A percentile compares a stretch with the other conserved stretches of the same genome.
Conservation (phyloP, 2,329 filamentous ascomycete genomes). For the Fusarium annulatum region DNA sequence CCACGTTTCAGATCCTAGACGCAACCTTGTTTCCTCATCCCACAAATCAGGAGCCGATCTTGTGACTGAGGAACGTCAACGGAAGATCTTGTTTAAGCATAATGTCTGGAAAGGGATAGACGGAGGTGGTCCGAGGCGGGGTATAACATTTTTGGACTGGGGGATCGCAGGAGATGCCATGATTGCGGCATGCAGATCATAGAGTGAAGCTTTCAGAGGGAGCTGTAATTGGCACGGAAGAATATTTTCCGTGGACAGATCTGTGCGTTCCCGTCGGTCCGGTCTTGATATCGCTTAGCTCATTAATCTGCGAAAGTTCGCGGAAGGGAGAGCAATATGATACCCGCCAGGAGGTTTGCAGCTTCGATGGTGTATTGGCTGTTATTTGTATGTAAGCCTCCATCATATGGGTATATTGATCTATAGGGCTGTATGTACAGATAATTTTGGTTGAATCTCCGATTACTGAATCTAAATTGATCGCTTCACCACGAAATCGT, state of each 20-base stretch:
- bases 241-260: conserved; percentile 9
- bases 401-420: accelerated
- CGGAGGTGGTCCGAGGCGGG: conserved; percentile 18
- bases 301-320: too few relatives aligned
- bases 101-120: not conserved
- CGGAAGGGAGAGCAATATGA: too few relatives aligned
- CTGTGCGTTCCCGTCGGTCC: not conserved
- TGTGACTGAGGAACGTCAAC: not conserved
- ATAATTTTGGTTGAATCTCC: accelerated
- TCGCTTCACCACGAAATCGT: accelerated
- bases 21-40: not conserved
- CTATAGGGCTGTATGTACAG: accelerated
- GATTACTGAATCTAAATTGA: accelerated
- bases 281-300: not conserved
- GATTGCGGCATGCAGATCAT: not conserved
- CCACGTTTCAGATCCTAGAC: not conserved
- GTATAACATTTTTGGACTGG: not conserved
- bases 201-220: not conserved
- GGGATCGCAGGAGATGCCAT: not conserved
- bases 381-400: accelerated
- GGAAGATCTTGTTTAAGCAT: not conserved
- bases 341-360: accelerated
- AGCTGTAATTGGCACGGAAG: not conserved
- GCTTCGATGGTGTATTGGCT: accelerated
- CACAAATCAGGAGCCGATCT: not conserved